Percentiles rank a stretch among this genome's conserved stretches.
Conservation (phyloP, 23 red algal species). For the Gracilaria domingensis region DNA sequence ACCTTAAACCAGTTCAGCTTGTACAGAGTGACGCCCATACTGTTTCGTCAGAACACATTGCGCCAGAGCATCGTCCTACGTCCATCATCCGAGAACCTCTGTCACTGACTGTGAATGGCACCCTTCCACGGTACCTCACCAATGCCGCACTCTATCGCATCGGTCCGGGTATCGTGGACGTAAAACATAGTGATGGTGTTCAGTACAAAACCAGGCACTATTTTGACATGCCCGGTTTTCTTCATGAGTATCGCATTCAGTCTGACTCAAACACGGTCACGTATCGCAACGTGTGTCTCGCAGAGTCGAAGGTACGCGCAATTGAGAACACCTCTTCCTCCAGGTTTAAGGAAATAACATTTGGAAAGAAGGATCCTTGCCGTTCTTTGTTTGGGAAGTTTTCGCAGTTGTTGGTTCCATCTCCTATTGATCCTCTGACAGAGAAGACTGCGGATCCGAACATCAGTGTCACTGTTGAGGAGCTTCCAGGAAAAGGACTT, state of each 20-base stretch:
- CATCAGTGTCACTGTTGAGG: constrained; percentile 41
- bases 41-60: background rate
- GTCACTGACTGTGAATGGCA: constrained; percentile 27
- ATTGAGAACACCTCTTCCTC: background rate
- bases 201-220: constrained; percentile 41
- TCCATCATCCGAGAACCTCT: constrained; percentile 11
- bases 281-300: constrained; percentile 41
- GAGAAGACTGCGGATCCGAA: background rate
- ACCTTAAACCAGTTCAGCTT: background rate
- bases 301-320: constrained; percentile 9
- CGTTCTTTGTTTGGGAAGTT: constrained; percentile 38
- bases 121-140: constrained; percentile 40
- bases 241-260: constrained; percentile 47
- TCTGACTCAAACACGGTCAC: constrained; percentile 12
- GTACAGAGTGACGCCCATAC: background rate
- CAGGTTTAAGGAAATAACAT: constrained; percentile 11
- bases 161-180: constrained; percentile 46
- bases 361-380: constrained; percentile 44
- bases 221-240: constrained; percentile 52
- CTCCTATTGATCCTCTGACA: constrained; percentile 34
- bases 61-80: background rate
- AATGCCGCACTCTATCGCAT: constrained; percentile 50
- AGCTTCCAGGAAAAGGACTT: constrained; percentile 9
- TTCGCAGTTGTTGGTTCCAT: constrained; percentile 7
- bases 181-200: constrained; percentile 28